Conservation (phyloP, 108 stramenopile species). For the Hondaea fermentalgiana region DNA sequence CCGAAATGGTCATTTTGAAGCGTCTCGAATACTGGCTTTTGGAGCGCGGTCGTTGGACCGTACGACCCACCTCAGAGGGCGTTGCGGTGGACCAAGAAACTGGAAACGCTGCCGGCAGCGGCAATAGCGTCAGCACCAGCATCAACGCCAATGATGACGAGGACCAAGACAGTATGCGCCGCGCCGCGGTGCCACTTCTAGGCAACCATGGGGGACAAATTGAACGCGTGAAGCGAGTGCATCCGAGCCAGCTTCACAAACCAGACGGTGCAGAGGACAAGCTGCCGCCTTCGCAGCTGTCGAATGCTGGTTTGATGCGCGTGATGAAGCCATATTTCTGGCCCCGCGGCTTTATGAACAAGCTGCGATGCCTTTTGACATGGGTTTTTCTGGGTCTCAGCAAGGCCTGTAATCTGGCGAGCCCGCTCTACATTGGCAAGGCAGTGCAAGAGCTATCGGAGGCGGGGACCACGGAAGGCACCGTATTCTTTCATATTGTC, state of each 20-base stretch:
- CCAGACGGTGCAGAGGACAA: neutral
- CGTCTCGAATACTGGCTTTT: neutral
- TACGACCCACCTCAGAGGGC: neutral
- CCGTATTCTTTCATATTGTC: conserved; percentile 40
- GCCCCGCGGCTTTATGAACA: conserved; percentile 77
- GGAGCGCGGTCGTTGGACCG: neutral
- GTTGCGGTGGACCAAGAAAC: neutral
- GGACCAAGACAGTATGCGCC: neutral
- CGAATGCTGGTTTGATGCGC: conserved; percentile 13
- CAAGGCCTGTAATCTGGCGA: conserved; percentile 67
- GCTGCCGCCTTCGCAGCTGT: neutral
- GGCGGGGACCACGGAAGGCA: conserved; percentile 48
- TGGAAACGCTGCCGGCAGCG: neutral
- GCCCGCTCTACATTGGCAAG: conserved; percentile 73
- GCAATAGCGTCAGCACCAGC: neutral
- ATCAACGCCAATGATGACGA: neutral
- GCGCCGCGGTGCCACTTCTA: neutral
- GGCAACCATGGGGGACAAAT: neutral
- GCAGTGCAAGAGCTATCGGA: conserved; percentile 76
- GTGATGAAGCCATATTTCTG: conserved; percentile 81
- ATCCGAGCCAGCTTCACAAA: neutral
- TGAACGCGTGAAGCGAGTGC: neutral
- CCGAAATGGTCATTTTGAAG: neutral
- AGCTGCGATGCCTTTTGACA: conserved; percentile 69
- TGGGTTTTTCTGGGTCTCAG: conserved; percentile 75